Evolutionary conservation across 2,329 filamentous ascomycete genomes (phyloP), one percentile per base, ranked within the genome.

Genomic region (Sporothrix phasma): DNA sequence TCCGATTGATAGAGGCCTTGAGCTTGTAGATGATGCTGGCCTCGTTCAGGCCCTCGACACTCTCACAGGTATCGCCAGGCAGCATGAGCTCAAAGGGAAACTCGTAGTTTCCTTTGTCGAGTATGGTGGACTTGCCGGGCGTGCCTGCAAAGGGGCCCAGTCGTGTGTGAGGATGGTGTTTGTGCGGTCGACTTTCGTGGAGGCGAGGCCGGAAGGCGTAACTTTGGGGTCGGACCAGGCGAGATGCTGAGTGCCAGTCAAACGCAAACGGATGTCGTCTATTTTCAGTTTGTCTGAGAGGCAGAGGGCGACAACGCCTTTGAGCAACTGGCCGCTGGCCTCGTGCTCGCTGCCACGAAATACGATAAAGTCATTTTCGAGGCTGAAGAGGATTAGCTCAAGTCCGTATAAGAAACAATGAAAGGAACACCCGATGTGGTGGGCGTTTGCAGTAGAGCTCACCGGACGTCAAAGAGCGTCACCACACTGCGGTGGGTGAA

Each of bases 11-110:
- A 61, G 91, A 92, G 1, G 93, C 94, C 76, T 96, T 96, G 71
- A 99, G 81, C 69, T 89, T 87, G 76, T 97, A 99, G 56, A 90
- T 88, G 66, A 97, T 87, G 76, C 88, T 93, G 17, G 89, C 92
- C 70, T 95, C 90, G 64, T 84, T 82, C 64, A 97, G 79, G 3
- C 94, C 94, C 76, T 97, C 94, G 46, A 99, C 84, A 72, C 91
- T 96, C 80, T 97, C 94, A 19, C 90, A 84, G 26, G 82, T 86
- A 70, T 84, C 78, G 64, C 89, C 89, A 17, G 88, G 83, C n/a
- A 93, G 78, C 65, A 88, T 79, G 64, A 87, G 79, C 69, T 91
- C 86, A 73, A 94, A 93, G 0, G 88, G 88, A 77, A 88, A 93
- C 74, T 92, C 89, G 75, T 94, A 91, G 75, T 93, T 93, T 67